These are phyloP conservation scores for Flaveria sonorensis DNA, from an alignment of 129 eudicot genomes.

Conservation along the genomic window DNA sequence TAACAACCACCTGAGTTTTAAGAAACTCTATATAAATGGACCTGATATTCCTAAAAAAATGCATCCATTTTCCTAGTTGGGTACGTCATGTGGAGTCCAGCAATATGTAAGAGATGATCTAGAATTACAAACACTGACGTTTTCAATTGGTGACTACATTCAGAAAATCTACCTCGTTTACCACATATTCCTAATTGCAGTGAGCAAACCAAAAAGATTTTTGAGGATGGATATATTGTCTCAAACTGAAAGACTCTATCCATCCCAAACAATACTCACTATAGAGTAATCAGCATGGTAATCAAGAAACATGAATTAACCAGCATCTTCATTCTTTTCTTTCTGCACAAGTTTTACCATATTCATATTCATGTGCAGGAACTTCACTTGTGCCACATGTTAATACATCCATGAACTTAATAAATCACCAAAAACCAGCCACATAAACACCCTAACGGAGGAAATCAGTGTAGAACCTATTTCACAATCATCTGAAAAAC, in stretches of 20 bases:
- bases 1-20: background rate
- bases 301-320: background rate
- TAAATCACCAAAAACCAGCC: slow-evolving; percentile 4
- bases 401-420: slow-evolving; percentile 2
- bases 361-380: slow-evolving; percentile 7
- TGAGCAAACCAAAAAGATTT: background rate
- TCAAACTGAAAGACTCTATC: too few species aligned
- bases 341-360: background rate
- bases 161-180: background rate
- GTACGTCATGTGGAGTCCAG: slow-evolving; percentile 9
- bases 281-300: background rate
- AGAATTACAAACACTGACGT: background rate
- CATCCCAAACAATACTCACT: background rate
- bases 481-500: background rate
- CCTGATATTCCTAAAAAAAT: background rate
- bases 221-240: background rate
- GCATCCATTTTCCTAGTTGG: background rate
- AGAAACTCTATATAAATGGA: background rate
- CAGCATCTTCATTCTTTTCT: background rate
- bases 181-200: background rate
- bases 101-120: slow-evolving; percentile 15
- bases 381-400: slow-evolving; percentile 8
- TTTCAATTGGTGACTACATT: slow-evolving; percentile 11
- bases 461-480: background rate
- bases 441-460: background rate